These are phyloP conservation scores for Tolypocladium paradoxum DNA, from an alignment of 2,329 filamentous ascomycete genomes.

Conservation along the genomic window DNA sequence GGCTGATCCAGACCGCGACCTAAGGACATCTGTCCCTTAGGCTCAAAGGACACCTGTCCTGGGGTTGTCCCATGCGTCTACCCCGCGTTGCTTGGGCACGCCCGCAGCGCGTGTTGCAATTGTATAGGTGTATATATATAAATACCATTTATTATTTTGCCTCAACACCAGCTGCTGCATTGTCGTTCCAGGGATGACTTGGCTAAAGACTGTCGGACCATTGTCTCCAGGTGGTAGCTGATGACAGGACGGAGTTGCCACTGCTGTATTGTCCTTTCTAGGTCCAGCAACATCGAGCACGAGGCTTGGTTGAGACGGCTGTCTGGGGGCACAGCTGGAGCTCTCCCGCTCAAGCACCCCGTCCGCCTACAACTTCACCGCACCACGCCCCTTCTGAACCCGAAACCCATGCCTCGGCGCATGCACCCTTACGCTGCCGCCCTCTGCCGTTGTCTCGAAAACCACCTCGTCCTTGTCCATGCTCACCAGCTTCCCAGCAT, in stretches of 20 bases:
- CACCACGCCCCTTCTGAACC: constrained; percentile 20
- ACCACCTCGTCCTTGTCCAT: constrained; percentile 46
- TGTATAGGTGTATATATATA: too few relatives aligned
- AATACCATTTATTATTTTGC: too few relatives aligned
- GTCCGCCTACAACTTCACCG: neutral
- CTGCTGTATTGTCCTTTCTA: too few relatives aligned
- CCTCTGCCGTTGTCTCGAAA: constrained; percentile 36
- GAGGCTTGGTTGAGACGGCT: neutral
- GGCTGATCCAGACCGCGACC: too few relatives aligned
- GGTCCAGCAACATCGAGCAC: neutral
- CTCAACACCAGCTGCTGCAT: neutral
- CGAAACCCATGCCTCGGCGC: constrained; percentile 50
- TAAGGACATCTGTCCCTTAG: too few relatives aligned
- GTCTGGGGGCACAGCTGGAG: neutral
- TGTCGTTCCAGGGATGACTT: neutral
- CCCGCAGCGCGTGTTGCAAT: too few relatives aligned
- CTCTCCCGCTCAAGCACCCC: too few relatives aligned
- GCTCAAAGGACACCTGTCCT: too few relatives aligned
- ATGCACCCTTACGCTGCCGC: constrained; percentile 41
- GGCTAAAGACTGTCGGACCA: neutral
- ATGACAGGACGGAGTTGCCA: too few relatives aligned
- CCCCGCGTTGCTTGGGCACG: too few relatives aligned
- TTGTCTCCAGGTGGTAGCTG: neutral
- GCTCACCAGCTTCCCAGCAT: constrained; percentile 43
- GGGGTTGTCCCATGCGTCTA: too few relatives aligned